phyloP scores from a whole-genome alignment of 352 stramenopile species.

The Globisporangium barbulae region DNA sequence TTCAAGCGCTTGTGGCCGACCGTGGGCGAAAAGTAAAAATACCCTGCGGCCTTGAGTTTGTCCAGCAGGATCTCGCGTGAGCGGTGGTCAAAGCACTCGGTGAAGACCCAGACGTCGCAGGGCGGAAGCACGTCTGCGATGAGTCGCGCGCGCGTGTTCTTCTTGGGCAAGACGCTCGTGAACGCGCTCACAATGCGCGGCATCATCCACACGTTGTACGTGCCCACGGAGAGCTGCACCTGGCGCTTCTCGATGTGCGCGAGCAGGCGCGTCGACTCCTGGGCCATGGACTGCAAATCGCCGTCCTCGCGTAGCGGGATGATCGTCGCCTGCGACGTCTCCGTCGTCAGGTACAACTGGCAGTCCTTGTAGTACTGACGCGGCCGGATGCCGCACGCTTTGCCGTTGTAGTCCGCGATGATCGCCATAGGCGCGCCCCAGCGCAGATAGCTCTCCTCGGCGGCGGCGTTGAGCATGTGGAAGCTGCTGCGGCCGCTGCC shows the following conservation, averaged over 20 bases:
- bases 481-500: slow-evolving; percentile 22
- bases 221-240: slow-evolving; percentile 55
- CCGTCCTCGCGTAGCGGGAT: slow-evolving; percentile 65
- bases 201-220: slow-evolving; percentile 87
- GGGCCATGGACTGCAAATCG: slow-evolving; percentile 62
- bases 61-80: slow-evolving; percentile 59
- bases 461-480: slow-evolving; percentile 17
- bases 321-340: slow-evolving; percentile 51
- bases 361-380: slow-evolving; percentile 80
- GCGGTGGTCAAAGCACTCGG: slow-evolving; percentile 78
- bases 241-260: slow-evolving; percentile 57
- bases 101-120: slow-evolving; percentile 76
- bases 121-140: slow-evolving; percentile 64
- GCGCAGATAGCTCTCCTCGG: slow-evolving; percentile 38
- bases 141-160: slow-evolving; percentile 71
- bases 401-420: slow-evolving; percentile 49
- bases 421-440: slow-evolving; percentile 67
- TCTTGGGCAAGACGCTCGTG: slow-evolving; percentile 61
- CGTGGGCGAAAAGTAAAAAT: slow-evolving; percentile 71
- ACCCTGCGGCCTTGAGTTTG: slow-evolving; percentile 53
- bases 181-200: slow-evolving; percentile 74
- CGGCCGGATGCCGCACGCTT: slow-evolving; percentile 54
- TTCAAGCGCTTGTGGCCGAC: slow-evolving; percentile 67
- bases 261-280: slow-evolving; percentile 63
- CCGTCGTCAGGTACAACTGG: slow-evolving; percentile 68